phyloP scores from a whole-genome alignment of 192 early-diverging fungal genomes.

The Anaeromyces robustus region DNA sequence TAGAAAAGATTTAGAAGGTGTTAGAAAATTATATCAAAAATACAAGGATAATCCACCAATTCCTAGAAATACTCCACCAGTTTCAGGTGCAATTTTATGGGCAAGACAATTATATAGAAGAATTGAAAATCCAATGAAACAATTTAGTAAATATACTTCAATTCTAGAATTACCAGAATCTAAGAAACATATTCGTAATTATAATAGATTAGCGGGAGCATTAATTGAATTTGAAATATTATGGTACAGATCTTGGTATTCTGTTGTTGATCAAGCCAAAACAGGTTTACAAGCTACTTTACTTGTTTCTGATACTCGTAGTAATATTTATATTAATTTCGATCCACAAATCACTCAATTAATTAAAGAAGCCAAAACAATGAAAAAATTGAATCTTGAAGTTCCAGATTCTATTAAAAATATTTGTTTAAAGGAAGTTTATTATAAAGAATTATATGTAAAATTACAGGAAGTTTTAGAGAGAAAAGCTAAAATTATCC shows the following conservation, averaged over 20 bases:
- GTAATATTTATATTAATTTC: constrained; percentile 39
- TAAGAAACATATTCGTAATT: constrained; percentile 48
- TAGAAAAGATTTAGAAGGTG: constrained; percentile 36
- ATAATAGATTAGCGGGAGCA: constrained; percentile 47
- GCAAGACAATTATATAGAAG: constrained; percentile 41
- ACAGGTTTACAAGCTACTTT: constrained; percentile 46
- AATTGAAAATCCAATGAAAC: constrained; percentile 41
- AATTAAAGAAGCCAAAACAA: constrained; percentile 40
- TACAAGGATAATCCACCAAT: constrained; percentile 40
- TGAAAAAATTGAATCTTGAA: constrained; percentile 30
- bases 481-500: constrained; percentile 26
- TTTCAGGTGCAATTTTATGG: constrained; percentile 43
- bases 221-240: constrained; percentile 46
- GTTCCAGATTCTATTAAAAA: constrained; percentile 35
- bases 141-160: constrained; percentile 30
- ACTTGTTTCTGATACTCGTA: constrained; percentile 32
- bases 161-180: constrained; percentile 37
- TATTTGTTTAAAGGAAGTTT: constrained; percentile 39
- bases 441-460: constrained; percentile 32
- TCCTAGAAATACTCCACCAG: constrained; percentile 41
- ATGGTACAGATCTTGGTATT: constrained; percentile 40
- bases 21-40: constrained; percentile 45
- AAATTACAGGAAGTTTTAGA: constrained; percentile 25
- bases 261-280: constrained; percentile 40
- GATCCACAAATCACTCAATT: constrained; percentile 42